phyloP scores from a whole-genome alignment of 2,329 filamentous ascomycete species.

The Sporothrix phasma region DNA sequence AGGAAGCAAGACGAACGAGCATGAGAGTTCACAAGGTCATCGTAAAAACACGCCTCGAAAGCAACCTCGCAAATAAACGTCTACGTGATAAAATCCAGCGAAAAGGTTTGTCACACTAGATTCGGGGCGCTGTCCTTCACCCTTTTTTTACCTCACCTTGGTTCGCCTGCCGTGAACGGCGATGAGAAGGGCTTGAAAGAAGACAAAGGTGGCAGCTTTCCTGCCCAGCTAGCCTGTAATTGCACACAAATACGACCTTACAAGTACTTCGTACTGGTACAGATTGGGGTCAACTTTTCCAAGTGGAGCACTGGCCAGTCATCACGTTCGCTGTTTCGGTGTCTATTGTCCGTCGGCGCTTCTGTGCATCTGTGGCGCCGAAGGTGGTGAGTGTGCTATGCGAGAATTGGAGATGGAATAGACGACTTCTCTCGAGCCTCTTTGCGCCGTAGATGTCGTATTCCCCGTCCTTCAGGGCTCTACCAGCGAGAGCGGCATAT shows the following conservation, averaged over 20 bases:
- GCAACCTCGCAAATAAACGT: neutral
- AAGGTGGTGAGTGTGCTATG: neutral
- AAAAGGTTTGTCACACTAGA: constrained; percentile 1
- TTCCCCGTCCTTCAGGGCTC: neutral
- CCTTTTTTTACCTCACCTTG: neutral
- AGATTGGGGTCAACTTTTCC: neutral
- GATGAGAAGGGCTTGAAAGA: neutral
- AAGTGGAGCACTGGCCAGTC: neutral
- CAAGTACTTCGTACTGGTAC: neutral
- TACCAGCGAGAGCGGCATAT: neutral
- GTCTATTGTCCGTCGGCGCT: constrained; percentile 5
- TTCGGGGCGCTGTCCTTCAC: neutral
- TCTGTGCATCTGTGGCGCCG: constrained; percentile 3
- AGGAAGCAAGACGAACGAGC: neutral
- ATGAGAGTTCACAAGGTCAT: neutral
- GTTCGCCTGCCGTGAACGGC: constrained; percentile 13
- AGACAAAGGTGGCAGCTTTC: constrained; percentile 1
- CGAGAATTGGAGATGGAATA: constrained; percentile 10
- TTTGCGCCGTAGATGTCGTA: too few species aligned
- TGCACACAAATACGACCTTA: constrained; percentile 4
- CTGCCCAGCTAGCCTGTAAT: neutral
- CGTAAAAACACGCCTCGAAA: neutral
- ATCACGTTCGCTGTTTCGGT: constrained; percentile 4
- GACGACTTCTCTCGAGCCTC: neutral
- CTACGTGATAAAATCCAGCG: neutral